Base-by-base conservation (phyloP, 2,329 filamentous ascomycete genomes). In the Colletotrichum sp. region DNA sequence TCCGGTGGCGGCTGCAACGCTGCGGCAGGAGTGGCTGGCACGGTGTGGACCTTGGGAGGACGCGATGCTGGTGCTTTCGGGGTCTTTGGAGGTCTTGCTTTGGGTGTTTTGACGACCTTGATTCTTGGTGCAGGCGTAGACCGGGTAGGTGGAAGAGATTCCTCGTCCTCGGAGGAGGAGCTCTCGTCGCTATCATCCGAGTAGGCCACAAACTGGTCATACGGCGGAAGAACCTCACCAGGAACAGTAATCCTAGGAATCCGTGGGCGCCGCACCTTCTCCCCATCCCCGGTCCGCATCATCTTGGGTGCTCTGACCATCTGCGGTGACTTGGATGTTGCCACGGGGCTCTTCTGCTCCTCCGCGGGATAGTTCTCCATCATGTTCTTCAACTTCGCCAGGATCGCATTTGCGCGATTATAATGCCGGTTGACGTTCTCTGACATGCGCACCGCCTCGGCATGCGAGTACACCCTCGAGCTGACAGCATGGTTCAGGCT, bases 191-290 rank as follows among this genome's bases (percentile, higher is more conserved):
- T 89, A 16, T 88, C 88, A 26, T 89, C 90, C 63, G 86, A 90
- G 75, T 89, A 91, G 1, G 88, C 86, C 68, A 92, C 91, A 81
- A 92, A 92, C 75, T 92, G 91, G 71, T 94, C 92, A 79, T 93
- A 93, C 0, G 92, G 92, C 2, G 92, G 91, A 63, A 93, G 86
- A 10, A 94, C 92, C 81, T 94, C 92, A 60, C 92, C 92, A 2
- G 92, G 92, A 13, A 94, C 91, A 3, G 91, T 93, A 62, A 94
- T 93, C 57, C 90, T 87, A 8, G 92, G 91, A 6, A 89, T 87
- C 39, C 83, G 84, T 16, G 84, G 88, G 21, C 87, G 86, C 36
- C 86, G 87, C 36, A 86, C 83, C 79, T 86, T 90, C 69, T 89
- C 86, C 7, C 85, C 88, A 66, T 85, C 85, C 32, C 86, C 87